phyloP scores from a whole-genome alignment of 2,329 filamentous ascomycete genomes.

The Drechmeria coniospora region DNA sequence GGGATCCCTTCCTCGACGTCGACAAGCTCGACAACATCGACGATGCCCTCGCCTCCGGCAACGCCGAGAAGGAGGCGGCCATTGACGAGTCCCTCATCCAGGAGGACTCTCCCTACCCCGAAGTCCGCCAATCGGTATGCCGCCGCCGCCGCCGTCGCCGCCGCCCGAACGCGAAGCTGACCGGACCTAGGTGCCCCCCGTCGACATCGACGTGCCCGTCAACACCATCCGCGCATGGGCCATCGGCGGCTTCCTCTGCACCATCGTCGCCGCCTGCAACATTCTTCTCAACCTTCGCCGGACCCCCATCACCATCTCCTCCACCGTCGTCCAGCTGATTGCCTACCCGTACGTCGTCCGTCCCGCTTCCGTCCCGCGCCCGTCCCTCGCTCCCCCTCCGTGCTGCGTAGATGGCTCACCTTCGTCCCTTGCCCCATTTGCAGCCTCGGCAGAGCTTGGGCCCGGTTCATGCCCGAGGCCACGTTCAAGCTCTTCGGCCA shows the following conservation, averaged over 20 bases:
- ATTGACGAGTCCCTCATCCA: slow-evolving; percentile 31
- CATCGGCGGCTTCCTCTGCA: slow-evolving; percentile 41
- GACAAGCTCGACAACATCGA: slow-evolving; percentile 37
- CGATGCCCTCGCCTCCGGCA: slow-evolving; percentile 25
- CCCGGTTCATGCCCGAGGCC: slow-evolving; percentile 14
- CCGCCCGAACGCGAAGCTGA: neutral
- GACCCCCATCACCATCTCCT: slow-evolving; percentile 34
- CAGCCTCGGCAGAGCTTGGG: slow-evolving; percentile 18
- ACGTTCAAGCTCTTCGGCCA: slow-evolving; percentile 16
- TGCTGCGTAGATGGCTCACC: too few relatives aligned
- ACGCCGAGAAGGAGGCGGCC: slow-evolving; percentile 27
- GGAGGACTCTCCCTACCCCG: slow-evolving; percentile 30
- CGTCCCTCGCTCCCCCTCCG: too few relatives aligned
- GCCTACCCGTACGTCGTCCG: slow-evolving; percentile 26
- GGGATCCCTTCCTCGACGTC: slow-evolving; percentile 40
- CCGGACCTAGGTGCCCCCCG: slow-evolving; percentile 15
- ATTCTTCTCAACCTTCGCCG: slow-evolving; percentile 34
- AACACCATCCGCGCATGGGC: slow-evolving; percentile 46
- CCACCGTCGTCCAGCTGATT: slow-evolving; percentile 39
- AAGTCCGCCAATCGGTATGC: slow-evolving; percentile 12
- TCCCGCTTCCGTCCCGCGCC: slow-evolving; percentile 2
- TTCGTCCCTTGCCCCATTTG: neutral
- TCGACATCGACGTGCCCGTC: slow-evolving; percentile 35
- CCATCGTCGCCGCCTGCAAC: slow-evolving; percentile 40
- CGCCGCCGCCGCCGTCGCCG: neutral